A percentile compares a stretch with the other conserved stretches of the same genome.
phyloP scores from a whole-genome alignment of 805 yeast species.

The Candida cerambycidarum region DNA sequence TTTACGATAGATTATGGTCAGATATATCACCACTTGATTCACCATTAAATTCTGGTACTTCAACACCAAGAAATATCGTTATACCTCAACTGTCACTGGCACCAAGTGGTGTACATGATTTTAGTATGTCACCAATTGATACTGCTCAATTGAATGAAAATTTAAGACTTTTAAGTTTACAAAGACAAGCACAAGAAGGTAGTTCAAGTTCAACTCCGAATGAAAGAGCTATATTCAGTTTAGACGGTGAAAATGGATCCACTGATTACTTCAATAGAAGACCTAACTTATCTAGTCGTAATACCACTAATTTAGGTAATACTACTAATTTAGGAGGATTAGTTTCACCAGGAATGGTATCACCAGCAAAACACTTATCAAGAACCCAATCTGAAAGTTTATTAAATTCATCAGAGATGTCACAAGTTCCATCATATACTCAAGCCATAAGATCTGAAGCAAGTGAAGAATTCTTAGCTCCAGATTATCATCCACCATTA shows the following conservation, averaged over 20 bases:
- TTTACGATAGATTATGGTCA: constrained; percentile 77
- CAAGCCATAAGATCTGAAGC: constrained; percentile 62
- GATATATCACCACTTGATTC: constrained; percentile 56
- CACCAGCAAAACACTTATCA: constrained; percentile 62
- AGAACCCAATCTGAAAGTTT: constrained; percentile 51
- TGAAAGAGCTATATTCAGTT: constrained; percentile 35
- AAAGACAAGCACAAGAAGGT: constrained; percentile 41
- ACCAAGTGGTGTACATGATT: constrained; percentile 6
- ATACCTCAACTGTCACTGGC: constrained; percentile 3
- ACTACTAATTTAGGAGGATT: constrained; percentile 11
- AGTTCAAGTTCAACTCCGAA: constrained; percentile 15
- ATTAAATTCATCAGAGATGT: constrained; percentile 32
- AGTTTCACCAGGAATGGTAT: constrained; percentile 39
- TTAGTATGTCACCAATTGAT: constrained; percentile 38
- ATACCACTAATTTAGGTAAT: constrained; percentile 5
- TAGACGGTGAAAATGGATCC: constrained; percentile 27
- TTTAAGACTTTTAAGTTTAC: constrained; percentile 50
- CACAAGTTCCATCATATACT: constrained; percentile 80
- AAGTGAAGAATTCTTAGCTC: constrained; percentile 59
- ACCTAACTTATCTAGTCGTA: constrained; percentile 8
- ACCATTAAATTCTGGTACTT: constrained; percentile 43
- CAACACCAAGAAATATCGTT: constrained; percentile 31
- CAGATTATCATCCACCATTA: constrained; percentile 61
- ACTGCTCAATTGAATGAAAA: constrained; percentile 49
- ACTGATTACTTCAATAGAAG: constrained; percentile 36